Base-by-base conservation (phyloP, 192 early-diverging fungal species). In the Spinellus fusiger region DNA sequence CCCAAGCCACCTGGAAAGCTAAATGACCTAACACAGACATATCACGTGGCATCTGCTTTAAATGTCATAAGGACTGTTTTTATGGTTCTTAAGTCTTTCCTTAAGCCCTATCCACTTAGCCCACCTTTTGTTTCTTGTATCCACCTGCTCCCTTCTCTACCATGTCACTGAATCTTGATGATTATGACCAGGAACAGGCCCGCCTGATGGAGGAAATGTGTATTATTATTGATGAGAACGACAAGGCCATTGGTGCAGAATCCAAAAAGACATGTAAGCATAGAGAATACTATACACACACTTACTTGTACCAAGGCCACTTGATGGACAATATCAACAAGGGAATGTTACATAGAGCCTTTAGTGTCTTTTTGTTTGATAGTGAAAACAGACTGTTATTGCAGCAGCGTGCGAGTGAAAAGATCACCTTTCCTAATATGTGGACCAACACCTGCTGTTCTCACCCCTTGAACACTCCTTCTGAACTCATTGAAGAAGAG, bases 391-490 rank as follows among this genome's bases (percentile, higher is more conserved):
- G 89, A 68, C 84, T 96, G 8, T 78, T 99, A 23, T 80, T 99
- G 49, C 96, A 99, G 69, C 95, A 99, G 74, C 89, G 96, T 18
- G 89, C 96, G 3, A 72, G 73, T 18, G 96, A 97, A 74, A 99
- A 99, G 74, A 99, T 99, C 70, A 99, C 96, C 5, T 99, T 99
- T 76, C 96, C 96, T 9, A 86, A 88, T 44, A 88, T 85, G 77
- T 99, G 80, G 75, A 99, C 96, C 59, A 99, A 99, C 79, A 97
- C 96, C 5, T 99, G 96, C 77, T 99, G 96, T 77, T 95, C 93
- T 26, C 96, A 99, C 69, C 96, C 96, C 15, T 83, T 99, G 59
- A 88, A 89, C 65, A 81, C 71, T 16, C 63, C 81, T 8, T 74
- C 78, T 9, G 96, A 96, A 73, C 75, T 95, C 50, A 85, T 84